Evolutionary conservation across 2,329 filamentous ascomycete species (phyloP).

Genomic region (Fusarium sacchari): DNA sequence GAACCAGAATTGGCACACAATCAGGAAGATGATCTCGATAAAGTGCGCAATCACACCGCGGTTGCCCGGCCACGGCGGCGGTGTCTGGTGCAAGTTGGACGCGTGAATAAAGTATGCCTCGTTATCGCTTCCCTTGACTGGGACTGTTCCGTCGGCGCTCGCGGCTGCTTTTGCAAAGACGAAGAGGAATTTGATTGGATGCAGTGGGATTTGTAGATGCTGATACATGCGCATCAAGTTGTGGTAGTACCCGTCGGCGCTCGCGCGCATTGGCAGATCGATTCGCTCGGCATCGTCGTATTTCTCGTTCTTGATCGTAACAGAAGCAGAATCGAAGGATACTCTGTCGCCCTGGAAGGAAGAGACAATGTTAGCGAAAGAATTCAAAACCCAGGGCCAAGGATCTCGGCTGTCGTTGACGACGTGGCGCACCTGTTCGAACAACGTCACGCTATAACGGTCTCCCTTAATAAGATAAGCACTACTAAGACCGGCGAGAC

Average conservation of each 20-base stretch:
- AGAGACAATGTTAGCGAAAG: background rate
- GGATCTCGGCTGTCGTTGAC: background rate
- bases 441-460: conserved; percentile 29
- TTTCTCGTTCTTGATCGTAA: conserved; percentile 47
- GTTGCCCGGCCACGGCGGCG: conserved; percentile 54
- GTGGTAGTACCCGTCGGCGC: conserved; percentile 59
- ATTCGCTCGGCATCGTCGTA: conserved; percentile 48
- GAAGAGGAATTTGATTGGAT: conserved; percentile 63
- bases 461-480: conserved; percentile 50
- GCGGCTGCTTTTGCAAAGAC: conserved; percentile 55
- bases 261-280: conserved; percentile 53
- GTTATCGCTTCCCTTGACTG: conserved; percentile 27
- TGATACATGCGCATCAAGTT: conserved; percentile 67
- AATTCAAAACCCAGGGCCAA: background rate
- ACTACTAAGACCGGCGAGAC: conserved; percentile 51
- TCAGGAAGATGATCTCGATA: conserved; percentile 55
- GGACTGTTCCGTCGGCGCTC: conserved; percentile 5
- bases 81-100: conserved; percentile 62
- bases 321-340: conserved; percentile 53
- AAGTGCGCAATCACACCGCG: conserved; percentile 52
- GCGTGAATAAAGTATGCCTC: conserved; percentile 62
- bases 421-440: conserved; percentile 49
- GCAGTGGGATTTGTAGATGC: conserved; percentile 61
- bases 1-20: conserved; percentile 64
- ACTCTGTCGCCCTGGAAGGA: conserved; percentile 45